Percentiles rank a stretch among this genome's conserved stretches.
phyloP scores from a whole-genome alignment of 2,329 filamentous ascomycete species.

The Apiospora aurea region DNA sequence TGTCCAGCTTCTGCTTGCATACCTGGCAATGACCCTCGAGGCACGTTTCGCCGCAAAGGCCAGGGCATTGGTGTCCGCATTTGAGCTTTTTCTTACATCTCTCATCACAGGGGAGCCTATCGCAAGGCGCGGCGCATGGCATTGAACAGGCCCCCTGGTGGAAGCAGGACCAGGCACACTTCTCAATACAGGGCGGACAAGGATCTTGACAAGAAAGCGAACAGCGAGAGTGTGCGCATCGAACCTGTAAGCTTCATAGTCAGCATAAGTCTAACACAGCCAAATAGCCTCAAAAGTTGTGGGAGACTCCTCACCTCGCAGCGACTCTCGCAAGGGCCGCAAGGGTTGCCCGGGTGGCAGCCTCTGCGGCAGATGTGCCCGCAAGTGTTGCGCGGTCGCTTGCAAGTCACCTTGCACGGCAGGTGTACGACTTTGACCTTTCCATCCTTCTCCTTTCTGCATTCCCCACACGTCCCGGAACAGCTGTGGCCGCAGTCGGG shows the following conservation, averaged over 20 bases:
- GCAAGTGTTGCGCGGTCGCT: slow-evolving; percentile 51
- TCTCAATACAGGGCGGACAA: slow-evolving; percentile 66
- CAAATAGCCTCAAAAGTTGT: background rate
- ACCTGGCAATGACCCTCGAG: slow-evolving; percentile 63
- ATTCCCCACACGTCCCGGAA: slow-evolving; percentile 54
- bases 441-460: slow-evolving; percentile 48
- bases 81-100: slow-evolving; percentile 60
- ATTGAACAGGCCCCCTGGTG: slow-evolving; percentile 54
- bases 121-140: slow-evolving; percentile 68
- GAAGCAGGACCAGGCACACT: slow-evolving; percentile 61
- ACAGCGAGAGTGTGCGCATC: slow-evolving; percentile 65
- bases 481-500: slow-evolving; percentile 66
- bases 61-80: slow-evolving; percentile 67
- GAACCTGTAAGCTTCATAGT: slow-evolving; percentile 40
- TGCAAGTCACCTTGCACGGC: slow-evolving; percentile 57
- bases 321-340: slow-evolving; percentile 52
- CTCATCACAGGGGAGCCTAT: slow-evolving; percentile 69
- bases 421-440: slow-evolving; percentile 45
- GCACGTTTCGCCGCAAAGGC: slow-evolving; percentile 66
- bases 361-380: slow-evolving; percentile 57
- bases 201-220: slow-evolving; percentile 61
- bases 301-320: slow-evolving; percentile 51
- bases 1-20: slow-evolving; percentile 64
- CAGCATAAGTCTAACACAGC: background rate
- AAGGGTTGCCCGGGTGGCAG: slow-evolving; percentile 61